A percentile compares a stretch with the other conserved stretches of the same genome.
Evolutionary conservation across 768 basidiomycete species (phyloP).

Genomic region (Melanogaster broomeanus): DNA sequence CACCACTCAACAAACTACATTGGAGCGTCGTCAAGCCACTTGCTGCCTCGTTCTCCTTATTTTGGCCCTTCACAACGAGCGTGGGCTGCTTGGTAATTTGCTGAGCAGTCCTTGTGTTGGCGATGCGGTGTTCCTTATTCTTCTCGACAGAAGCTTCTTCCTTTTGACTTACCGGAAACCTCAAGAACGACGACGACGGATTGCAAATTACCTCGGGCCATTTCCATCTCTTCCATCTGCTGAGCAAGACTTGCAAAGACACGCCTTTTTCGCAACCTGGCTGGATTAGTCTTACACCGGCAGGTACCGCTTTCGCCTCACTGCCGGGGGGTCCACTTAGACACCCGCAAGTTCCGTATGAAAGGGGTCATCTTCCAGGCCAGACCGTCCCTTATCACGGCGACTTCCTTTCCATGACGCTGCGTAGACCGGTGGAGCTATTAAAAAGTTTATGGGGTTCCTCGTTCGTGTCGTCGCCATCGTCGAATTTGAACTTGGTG

Average conservation of each 20-base stretch:
- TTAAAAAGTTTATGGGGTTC: conserved; percentile 5
- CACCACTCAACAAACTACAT: conserved; percentile 3
- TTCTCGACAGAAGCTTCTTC: conserved; percentile 3
- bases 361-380: conserved; percentile 13
- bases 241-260: conserved; percentile 1
- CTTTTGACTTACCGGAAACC: not conserved
- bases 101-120: conserved; percentile 1
- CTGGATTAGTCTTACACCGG: not conserved
- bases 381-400: conserved; percentile 15
- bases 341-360: conserved; percentile 7
- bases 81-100: conserved; percentile 5
- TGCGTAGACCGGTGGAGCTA: conserved; percentile 6
- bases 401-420: conserved; percentile 14
- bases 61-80: conserved; percentile 3
- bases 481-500: conserved; percentile 3
- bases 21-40: conserved; percentile 1
- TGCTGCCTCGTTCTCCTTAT: conserved; percentile 18
- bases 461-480: conserved; percentile 6
- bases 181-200: not conserved
- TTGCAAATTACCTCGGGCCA: conserved; percentile 5
- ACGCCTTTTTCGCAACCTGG: conserved; percentile 3
- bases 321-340: too few relatives aligned
- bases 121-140: too few relatives aligned
- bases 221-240: not conserved
- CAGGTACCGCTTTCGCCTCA: conserved; percentile 5